Base-by-base conservation (phyloP, 441 rosid species). In the Euphorbia corollata region DNA sequence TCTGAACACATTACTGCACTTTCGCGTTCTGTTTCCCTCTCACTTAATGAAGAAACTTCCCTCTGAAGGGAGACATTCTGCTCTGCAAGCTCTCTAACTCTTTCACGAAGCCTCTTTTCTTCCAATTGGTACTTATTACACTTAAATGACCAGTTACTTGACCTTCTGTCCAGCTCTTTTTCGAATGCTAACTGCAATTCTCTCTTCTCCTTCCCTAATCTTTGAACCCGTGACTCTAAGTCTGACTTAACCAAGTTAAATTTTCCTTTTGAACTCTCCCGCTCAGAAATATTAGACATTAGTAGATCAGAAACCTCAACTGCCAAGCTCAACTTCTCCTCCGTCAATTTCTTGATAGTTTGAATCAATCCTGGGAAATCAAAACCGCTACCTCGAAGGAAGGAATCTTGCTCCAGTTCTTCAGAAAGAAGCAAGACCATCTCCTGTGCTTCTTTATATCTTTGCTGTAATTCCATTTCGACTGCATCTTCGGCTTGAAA, bases 71-170 rank as follows among this genome's bases (percentile, higher is more conserved):
- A 80, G 69, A 91, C 99, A 68, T 94, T 94, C 59, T 91, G 91
- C 81, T 94, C 98, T n/a, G 99, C 98, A 57, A 94, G 90, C 84
- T 91, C 97, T 66, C 99, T 78, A 61, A 91, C 96, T 27, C 97
- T 88, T 67, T 89, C 96, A 53, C 94, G 87, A 62, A 94, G 94
- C 82, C 92, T 91, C 74, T 82, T 84, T 82, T 94, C 99, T 78
- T 94, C 99, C 53, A 72, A 68, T 50, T 82, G 90, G 71, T 83
- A 88, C 63, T 86, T 89, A 80, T 94, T 87, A 61, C 88, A 87
- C 83, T 86, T 94, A n/a, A 72, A 67, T 19, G 91, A 85, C 97
- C 98, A 94, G 61, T 89, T 94, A 74, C 82, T 85, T 30, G 99
- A 94, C 81, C 99, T 89, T 86, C 98, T 88, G 74, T 94, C 99